A percentile compares a stretch with the other conserved stretches of the same genome.
These are phyloP conservation scores for Russula brevipes DNA, from an alignment of 768 basidiomycete genomes.

Conservation along the genomic window DNA sequence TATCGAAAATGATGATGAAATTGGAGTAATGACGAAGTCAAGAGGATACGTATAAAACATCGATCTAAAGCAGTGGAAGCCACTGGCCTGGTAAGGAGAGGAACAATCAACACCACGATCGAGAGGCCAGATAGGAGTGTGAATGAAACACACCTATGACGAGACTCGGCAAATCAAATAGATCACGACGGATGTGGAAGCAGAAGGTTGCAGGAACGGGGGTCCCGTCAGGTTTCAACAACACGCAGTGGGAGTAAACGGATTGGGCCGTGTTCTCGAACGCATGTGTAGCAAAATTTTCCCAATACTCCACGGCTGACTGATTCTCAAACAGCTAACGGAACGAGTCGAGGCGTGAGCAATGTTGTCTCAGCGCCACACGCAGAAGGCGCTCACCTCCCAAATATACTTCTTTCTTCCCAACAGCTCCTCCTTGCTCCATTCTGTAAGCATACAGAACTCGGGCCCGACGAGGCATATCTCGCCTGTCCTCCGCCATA, in stretches of 20 bases:
- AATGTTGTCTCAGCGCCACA: constrained; percentile 3
- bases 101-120: background rate
- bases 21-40: too few species aligned
- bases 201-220: constrained; percentile 92
- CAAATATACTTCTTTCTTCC: constrained; percentile 57
- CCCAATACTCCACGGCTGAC: constrained; percentile 93
- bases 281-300: constrained; percentile 93
- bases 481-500: constrained; percentile 97
- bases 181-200: constrained; percentile 89
- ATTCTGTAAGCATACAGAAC: constrained; percentile 91
- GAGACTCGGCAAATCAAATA: constrained; percentile 85
- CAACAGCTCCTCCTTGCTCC: constrained; percentile 78
- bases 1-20: background rate
- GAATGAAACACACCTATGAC: constrained; percentile 61
- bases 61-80: constrained; percentile 67
- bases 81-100: constrained; percentile 62
- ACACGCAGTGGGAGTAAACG: constrained; percentile 86
- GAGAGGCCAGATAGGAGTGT: background rate
- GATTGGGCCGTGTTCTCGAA: constrained; percentile 97
- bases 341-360: constrained; percentile 4
- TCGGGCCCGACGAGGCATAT: constrained; percentile 96
- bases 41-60: background rate
- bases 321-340: constrained; percentile 87
- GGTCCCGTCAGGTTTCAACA: constrained; percentile 78
- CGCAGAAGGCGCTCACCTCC: constrained; percentile 41